phyloP scores from a whole-genome alignment of 768 basidiomycete genomes.

The Cystobasidium ongulense region DNA sequence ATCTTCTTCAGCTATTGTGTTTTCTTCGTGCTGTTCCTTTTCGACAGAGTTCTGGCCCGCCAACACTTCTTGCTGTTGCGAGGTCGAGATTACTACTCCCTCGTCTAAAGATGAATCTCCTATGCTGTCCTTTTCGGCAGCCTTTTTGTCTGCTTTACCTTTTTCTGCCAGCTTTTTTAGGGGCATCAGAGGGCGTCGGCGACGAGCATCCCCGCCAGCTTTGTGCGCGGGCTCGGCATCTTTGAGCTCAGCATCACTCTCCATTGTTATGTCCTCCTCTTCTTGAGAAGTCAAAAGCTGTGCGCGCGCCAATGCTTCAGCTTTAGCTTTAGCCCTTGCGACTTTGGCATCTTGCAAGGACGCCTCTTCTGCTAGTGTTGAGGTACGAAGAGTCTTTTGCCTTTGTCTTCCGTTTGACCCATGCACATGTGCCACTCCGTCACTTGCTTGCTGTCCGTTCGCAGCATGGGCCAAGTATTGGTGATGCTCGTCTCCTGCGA shows the following conservation, averaged over 20 bases:
- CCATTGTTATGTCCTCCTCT: not conserved
- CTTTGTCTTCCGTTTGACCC: not conserved
- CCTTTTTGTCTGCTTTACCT: not conserved
- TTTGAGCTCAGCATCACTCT: not conserved
- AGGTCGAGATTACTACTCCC: no score
- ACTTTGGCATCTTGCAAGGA: not conserved
- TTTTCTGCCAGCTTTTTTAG: not conserved
- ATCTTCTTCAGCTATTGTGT: not conserved
- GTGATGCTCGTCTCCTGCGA: constrained; percentile 12
- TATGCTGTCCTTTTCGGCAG: no score
- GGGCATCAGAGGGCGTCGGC: not conserved
- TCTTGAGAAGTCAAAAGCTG: not conserved
- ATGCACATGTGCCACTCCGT: not conserved
- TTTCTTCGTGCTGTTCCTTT: not conserved
- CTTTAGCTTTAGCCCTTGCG: not conserved
- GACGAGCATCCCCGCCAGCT: not conserved
- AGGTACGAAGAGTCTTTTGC: not conserved
- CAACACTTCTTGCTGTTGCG: not conserved
- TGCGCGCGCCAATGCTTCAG: not conserved
- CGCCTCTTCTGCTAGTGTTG: not conserved
- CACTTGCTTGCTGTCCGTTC: not conserved
- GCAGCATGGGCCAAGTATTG: not conserved
- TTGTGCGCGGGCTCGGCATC: not conserved
- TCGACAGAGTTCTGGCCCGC: not conserved
- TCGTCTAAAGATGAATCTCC: no score